Base-by-base conservation (phyloP, 2,329 filamentous ascomycete genomes). In the Xylariomycetidae sp. region DNA sequence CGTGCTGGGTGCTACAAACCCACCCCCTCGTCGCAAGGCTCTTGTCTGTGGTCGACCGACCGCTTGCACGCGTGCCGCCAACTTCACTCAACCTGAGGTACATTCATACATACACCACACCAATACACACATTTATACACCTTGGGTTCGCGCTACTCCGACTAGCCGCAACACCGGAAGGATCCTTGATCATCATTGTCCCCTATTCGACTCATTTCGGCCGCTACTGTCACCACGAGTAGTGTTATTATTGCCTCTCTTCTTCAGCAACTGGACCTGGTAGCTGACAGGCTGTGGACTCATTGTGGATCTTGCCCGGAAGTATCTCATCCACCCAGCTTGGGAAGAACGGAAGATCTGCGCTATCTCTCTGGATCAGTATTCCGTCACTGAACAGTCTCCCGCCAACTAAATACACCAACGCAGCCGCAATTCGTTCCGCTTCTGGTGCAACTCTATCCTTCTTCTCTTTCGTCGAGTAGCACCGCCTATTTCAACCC, bases 371-470 rank as follows among this genome's bases (percentile, higher is more conserved):
- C 44, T 48, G 46, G 48, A 51, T 54, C 53, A 51, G 29, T 45
- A 40, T 53, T 41, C 45, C 42, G 44, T 51, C 45, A 47, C 46
- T 38, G 41, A 48, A 42, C 44, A 51, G 45, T 45, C 42, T 56
- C 50, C 53, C 49, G 50, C 53, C 49, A 49, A 58, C 58, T 45
- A 58, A 58, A 62, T 58, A 59, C 53, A 51, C 54, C 54, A 54
- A 49, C 49, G 41, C 45, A 52, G 55, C 57, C 53, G 56, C 58
- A 51, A 45, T 45, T 45, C 45, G 40, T 45, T 31, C 38, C 43
- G 42, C 38, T 45, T 8, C 48, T 48, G 47, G 49, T 50, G 43
- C 53, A 58, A 54, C 53, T 56, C 50, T 51, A 50, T 45, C 45
- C 34, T 49, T 55, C 47, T 52, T 42, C 46, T 50, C 44, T 50